Base-by-base conservation (phyloP, 305 asterid species). In the Andrographis paniculata region DNA sequence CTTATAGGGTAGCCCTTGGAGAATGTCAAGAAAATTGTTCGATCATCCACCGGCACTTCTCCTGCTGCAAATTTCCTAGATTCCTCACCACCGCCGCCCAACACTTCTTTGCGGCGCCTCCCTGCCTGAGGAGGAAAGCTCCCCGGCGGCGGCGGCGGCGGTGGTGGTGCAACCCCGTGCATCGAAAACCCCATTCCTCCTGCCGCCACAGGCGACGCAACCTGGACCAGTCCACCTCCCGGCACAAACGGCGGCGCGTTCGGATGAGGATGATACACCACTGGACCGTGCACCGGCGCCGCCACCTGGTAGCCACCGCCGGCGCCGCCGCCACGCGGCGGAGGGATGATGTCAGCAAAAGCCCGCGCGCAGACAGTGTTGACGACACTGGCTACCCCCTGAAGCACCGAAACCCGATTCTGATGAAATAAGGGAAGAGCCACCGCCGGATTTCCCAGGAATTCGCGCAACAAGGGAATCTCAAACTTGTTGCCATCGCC, bases 1-100 rank as follows among this genome's bases (percentile, higher is more conserved):
- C 60, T 12, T 0, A 73, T 71, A 1, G 88, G 92, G 44, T 73
- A 82, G 0, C 92, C 94, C 22, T 64, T 75, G 11, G 94, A 77
- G 27, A 82, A 79, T 0, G 92, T 82, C 62, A 86, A 50, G 67
- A 82, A 82, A 7, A 86, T 62, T 0, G 95, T 82, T 22, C 92
- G 69, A 1, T 79, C 83, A 56, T 76, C 94, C 0, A 82, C 60
- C 3, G 69, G 35, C 12, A 65, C 48, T 13, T 64, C 75, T 18
- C 35, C 36, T 11, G 31, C 68, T 2, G 22, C 56, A 7, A 33
- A 51, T 13, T 23, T 56, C 2, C 21, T 28, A 8, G 3, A 28
- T 31, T 16, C 40, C 59, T 4, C 28, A 43, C 1, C 19, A 11
- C 33, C 10, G n/a, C n/a, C n/a, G n/a, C n/a, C n/a, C n/a, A n/a